phyloP scores from a whole-genome alignment of 352 stramenopile genomes.

The Vaucheria bursata region DNA sequence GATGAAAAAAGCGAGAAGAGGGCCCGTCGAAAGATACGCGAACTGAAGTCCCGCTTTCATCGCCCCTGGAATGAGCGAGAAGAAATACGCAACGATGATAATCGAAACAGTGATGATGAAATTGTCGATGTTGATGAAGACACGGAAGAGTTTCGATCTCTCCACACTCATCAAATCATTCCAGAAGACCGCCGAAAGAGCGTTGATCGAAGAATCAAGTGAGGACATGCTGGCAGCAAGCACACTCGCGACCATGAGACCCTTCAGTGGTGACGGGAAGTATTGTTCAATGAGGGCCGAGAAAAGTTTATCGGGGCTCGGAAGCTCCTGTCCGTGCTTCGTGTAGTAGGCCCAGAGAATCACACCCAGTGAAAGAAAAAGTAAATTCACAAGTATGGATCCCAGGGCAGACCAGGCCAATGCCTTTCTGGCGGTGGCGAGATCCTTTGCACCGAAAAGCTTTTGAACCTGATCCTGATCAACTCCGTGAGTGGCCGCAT shows the following conservation, averaged over 20 bases:
- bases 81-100: neutral
- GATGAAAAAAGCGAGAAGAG: neutral
- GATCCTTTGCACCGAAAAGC: neutral
- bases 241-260: neutral
- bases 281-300: neutral
- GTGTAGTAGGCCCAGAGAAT: no score
- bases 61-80: neutral
- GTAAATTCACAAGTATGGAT: neutral
- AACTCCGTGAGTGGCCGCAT: neutral
- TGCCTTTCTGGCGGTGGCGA: neutral
- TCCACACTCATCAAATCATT: neutral
- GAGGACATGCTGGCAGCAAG: neutral
- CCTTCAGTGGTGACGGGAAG: neutral
- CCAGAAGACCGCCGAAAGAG: neutral
- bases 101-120: neutral
- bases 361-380: neutral
- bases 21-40: no score
- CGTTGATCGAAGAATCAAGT: neutral
- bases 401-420: neutral
- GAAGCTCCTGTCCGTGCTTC: no score
- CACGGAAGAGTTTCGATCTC: neutral
- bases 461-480: neutral
- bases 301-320: neutral
- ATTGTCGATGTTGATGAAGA: neutral
- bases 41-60: neutral